These are phyloP conservation scores for Fusarium ramigenum DNA, from an alignment of 2,329 filamentous ascomycete species.

Conservation along the genomic window DNA sequence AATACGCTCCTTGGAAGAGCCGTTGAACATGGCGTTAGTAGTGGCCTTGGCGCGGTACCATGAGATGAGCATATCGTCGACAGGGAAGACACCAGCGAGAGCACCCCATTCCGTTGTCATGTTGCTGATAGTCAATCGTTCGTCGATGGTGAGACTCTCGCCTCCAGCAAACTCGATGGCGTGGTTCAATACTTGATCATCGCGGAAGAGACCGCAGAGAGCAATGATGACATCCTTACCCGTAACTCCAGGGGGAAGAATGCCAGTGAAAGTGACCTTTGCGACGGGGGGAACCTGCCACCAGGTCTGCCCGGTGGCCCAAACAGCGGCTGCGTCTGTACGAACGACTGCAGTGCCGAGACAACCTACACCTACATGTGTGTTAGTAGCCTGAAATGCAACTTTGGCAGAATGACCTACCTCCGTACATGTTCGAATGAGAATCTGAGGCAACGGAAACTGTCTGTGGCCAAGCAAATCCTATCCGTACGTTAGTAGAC, in stretches of 20 bases:
- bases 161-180: constrained; percentile 88
- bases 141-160: constrained; percentile 77
- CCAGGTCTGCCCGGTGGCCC: constrained; percentile 85
- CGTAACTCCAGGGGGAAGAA: constrained; percentile 80
- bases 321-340: constrained; percentile 87
- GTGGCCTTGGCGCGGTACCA: constrained; percentile 86
- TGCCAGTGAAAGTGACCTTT: constrained; percentile 79
- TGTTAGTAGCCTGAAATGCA: background rate
- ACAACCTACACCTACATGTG: constrained; percentile 6
- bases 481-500: background rate
- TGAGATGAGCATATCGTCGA: constrained; percentile 74
- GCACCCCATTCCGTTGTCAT: constrained; percentile 89
- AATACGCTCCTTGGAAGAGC: constrained; percentile 66
- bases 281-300: constrained; percentile 89
- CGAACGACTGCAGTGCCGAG: constrained; percentile 74
- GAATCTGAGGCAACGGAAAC: constrained; percentile 68
- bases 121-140: constrained; percentile 78
- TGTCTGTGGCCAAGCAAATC: constrained; percentile 86
- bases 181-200: constrained; percentile 90
- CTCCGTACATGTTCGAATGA: constrained; percentile 73
- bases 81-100: constrained; percentile 71
- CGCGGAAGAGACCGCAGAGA: constrained; percentile 85
- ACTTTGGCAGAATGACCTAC: background rate
- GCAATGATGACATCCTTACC: constrained; percentile 96
- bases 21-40: constrained; percentile 67